phyloP scores from a whole-genome alignment of 140 eudicot genomes.

The Bidens hawaiensis region DNA sequence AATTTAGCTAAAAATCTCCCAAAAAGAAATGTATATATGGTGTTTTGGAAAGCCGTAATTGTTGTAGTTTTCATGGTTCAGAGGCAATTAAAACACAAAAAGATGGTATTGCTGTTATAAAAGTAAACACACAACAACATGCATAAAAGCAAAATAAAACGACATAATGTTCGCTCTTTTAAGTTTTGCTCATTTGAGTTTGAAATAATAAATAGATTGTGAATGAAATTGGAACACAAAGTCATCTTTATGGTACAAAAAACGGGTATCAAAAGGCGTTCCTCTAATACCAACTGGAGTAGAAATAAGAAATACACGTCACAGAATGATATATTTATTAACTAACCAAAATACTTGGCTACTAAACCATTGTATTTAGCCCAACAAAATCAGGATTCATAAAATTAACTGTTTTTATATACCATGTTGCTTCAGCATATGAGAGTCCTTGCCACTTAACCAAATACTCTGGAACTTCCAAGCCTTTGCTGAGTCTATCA shows the following conservation, averaged over 20 bases:
- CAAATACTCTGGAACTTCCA: constrained; percentile 77
- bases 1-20: constrained; percentile 4
- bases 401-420: constrained; percentile 7
- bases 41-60: not conserved
- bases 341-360: constrained; percentile 7
- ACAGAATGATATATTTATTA: not conserved
- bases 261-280: constrained; percentile 1
- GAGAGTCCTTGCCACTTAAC: constrained; percentile 99
- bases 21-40: not conserved
- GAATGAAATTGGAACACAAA: not conserved
- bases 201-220: not conserved
- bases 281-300: not conserved
- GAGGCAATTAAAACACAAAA: not conserved
- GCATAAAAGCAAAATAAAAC: not conserved
- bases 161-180: not conserved
- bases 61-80: not conserved
- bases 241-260: not conserved
- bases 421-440: constrained; percentile 99
- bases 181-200: not conserved
- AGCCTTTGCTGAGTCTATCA: constrained; percentile 61
- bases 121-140: constrained; percentile 3
- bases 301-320: not conserved
- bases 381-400: not conserved
- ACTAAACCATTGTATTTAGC: not conserved
- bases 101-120: not conserved